phyloP scores from a whole-genome alignment of 306 rosid species.

The Sechiopsis laciniata region DNA sequence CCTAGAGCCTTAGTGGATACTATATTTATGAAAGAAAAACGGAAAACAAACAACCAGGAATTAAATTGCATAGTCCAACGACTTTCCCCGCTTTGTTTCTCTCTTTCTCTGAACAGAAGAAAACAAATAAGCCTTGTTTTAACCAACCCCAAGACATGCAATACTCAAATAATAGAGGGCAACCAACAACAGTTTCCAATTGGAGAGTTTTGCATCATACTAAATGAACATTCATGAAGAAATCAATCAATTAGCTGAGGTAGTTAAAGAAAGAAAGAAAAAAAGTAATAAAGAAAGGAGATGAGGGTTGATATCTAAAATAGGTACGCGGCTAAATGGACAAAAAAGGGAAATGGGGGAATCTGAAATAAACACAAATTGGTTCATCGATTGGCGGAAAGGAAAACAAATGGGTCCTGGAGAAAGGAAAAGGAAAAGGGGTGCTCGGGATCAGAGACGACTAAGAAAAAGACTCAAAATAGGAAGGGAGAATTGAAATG shows the following conservation, averaged over 20 bases:
- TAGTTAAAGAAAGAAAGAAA: neutral
- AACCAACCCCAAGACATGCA: conserved; percentile 1
- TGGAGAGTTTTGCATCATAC: neutral
- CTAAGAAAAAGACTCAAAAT: conserved; percentile 30
- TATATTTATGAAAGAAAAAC: neutral
- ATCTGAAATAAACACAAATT: conserved; percentile 13
- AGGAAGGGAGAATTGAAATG: conserved; percentile 41
- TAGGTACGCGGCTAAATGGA: conserved; percentile 10
- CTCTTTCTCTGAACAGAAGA: conserved; percentile 9
- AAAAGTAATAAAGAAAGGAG: too few species aligned
- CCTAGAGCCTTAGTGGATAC: neutral
- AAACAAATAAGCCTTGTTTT: conserved; percentile 5
- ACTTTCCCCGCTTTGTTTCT: neutral
- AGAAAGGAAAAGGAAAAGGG: conserved; percentile 34
- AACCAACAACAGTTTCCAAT: neutral
- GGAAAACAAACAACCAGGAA: neutral
- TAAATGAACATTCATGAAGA: neutral
- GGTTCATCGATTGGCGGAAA: conserved; percentile 22
- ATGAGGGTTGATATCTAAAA: too few species aligned
- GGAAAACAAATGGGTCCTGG: conserved; percentile 51
- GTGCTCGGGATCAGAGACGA: conserved; percentile 79
- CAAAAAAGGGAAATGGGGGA: neutral
- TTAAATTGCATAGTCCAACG: neutral
- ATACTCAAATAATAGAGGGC: conserved; percentile 4
- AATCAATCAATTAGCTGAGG: neutral